Evolutionary conservation across 192 early-diverging fungal genomes (phyloP).

Genomic region (Coemansia sp.): DNA sequence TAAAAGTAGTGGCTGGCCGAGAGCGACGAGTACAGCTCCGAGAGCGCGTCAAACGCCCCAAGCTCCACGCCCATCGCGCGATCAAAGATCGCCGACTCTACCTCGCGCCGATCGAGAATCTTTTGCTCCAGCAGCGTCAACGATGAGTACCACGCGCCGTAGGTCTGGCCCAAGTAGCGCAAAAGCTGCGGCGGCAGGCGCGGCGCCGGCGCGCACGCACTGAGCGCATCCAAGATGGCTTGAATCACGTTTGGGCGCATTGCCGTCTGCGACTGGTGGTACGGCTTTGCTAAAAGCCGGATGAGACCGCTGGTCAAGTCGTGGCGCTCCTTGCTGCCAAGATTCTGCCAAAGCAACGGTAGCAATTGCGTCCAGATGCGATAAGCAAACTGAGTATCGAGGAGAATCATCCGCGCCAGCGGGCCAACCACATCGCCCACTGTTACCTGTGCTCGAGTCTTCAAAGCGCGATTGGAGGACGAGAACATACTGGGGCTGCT

Average conservation of each 20-base stretch:
- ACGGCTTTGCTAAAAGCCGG: conserved; percentile 87
- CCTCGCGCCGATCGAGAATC: conserved; percentile 53
- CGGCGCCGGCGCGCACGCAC: conserved; percentile 69
- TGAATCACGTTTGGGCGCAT: conserved; percentile 95
- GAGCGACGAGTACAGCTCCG: conserved; percentile 82
- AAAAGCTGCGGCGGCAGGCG: conserved; percentile 93
- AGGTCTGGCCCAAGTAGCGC: conserved; percentile 88
- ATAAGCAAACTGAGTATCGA: conserved; percentile 70
- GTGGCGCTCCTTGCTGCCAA: conserved; percentile 78
- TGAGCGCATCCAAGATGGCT: conserved; percentile 86
- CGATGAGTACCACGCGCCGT: conserved; percentile 91
- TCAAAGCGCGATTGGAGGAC: neutral
- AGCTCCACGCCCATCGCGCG: conserved; percentile 73
- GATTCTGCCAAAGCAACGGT: conserved; percentile 78
- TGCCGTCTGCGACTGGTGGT: conserved; percentile 80
- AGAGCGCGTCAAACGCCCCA: conserved; percentile 86
- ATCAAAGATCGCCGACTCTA: conserved; percentile 45
- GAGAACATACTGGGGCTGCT: neutral
- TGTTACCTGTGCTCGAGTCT: neutral
- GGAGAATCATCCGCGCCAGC: conserved; percentile 68
- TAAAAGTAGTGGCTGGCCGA: conserved; percentile 93
- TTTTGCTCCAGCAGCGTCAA: conserved; percentile 79
- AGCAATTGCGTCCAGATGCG: conserved; percentile 85
- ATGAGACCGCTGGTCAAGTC: conserved; percentile 84
- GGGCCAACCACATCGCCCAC: conserved; percentile 56